Base-by-base conservation (phyloP, 2,329 filamentous ascomycete genomes). In the Colletotrichum theobromicola region DNA sequence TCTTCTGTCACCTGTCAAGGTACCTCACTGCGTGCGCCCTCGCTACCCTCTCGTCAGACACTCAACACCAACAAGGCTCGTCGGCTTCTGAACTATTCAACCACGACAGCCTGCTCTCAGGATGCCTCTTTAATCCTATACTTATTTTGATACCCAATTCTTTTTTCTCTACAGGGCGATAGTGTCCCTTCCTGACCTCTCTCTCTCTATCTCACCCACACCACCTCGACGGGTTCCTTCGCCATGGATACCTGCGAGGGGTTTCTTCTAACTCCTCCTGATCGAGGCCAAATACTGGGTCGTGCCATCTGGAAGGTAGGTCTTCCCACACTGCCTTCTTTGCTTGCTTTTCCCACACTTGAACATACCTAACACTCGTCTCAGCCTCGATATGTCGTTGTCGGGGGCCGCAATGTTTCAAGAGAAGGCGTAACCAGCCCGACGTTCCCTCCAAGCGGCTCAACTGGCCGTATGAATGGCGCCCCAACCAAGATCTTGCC, bases 381-480 rank as follows among this genome's bases (percentile, higher is more conserved):
- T 46, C 80, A 93, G 91, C 79, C 88, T 79, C 90, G 91, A 82
- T 92, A 90, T 81, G 87, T 93, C 62, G 85, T 91, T 71, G 84
- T 92, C 71, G 90, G 90, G 70, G 80, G 80, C 69, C 81, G 81
- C 68, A 77, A 74, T 70, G 76, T 82, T 34, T 80, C 80, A 34
- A 76, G 75, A 83, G 84, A 78, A 84, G 30, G 50, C 34, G 13
- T 66, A 86, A 76, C 81, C 34, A 85, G 82, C 76, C 79, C 82
- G 37, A 82, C 81, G 68, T 81, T 85, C 61, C 82, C 86, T n/a
- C 86, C 86, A 68, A 81, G 82, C 13, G 28, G 34, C 63, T 76
- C 84, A 24, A 83, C 82, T 72, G 82, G 81, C 67, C 85, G 84
- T 61, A 82, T 82, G 75, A 83, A 81, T 75, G 82, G 83, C 18